Conservation (phyloP, 2,329 filamentous ascomycete species). For the Microdochium bolleyi region DNA sequence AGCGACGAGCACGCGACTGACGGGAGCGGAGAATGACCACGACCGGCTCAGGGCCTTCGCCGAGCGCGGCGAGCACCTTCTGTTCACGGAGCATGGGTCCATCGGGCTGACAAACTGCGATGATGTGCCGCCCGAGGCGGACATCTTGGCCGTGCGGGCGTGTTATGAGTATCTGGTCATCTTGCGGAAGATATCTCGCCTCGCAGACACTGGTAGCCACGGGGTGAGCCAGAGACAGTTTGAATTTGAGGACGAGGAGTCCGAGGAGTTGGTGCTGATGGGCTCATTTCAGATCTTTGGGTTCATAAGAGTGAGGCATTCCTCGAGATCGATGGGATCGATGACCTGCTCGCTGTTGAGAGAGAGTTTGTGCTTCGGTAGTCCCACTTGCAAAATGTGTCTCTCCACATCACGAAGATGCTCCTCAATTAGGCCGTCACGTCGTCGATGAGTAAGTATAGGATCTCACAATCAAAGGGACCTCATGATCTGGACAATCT, state of each 20-base stretch:
- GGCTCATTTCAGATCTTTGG: not conserved
- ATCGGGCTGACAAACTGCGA: not conserved
- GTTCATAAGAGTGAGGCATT: not conserved
- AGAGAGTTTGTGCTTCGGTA: not conserved
- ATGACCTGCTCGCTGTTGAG: not conserved
- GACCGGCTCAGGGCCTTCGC: not conserved
- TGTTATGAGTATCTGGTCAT: not conserved
- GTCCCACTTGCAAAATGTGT: no score
- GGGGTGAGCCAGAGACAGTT: not conserved
- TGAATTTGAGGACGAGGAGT: not conserved
- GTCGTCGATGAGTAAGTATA: no score
- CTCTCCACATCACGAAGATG: no score
- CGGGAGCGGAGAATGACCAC: not conserved
- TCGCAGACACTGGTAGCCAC: not conserved
- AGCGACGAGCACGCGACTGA: no score
- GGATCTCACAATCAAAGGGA: no score
- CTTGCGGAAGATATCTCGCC: no score
- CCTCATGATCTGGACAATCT: no score
- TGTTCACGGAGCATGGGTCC: not conserved
- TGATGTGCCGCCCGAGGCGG: not conserved
- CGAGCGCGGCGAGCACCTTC: not conserved
- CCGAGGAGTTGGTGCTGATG: not conserved
- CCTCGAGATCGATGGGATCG: not conserved
- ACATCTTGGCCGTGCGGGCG: not conserved
- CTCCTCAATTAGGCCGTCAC: no score